Evolutionary conservation across 345 rosid species (phyloP), one percentile per base, ranked within the genome.

Genomic region (sweet orange (Citrus sinensis)): DNA sequence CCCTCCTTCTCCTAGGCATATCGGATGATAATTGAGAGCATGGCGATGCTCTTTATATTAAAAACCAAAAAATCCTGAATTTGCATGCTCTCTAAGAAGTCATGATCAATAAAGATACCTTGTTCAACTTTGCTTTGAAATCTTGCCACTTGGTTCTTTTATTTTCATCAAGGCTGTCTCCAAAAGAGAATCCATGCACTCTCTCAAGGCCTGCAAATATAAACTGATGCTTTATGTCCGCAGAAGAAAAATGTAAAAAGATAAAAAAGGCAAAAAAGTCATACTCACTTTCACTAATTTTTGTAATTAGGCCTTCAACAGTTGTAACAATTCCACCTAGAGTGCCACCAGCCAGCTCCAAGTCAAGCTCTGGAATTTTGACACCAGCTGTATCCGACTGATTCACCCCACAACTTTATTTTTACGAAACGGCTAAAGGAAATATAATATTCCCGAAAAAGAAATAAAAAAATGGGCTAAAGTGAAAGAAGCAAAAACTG

Each of bases 331-430:
- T 34, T 78, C 97, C 99, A 73, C 99, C 99, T 51, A 93, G 85
- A 46, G 99, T 92, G 66, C 97, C 99, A 86, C 98, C 89, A 1
- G 83, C 88, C 79, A 95, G 87, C 87, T 93, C 97, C 88, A 95
- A 86, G 65, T 92, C 99, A 65, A 95, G 92, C 87, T 93, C 97
- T 37, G 98, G 98, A 72, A 95, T 82, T 75, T 29, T 82, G 58
- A 95, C 92, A 75, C 96, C 82, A 16, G 97, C 97, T 67, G 97
- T 90, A 86, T 95, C 98, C 9, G 99, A 95, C 97, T 95, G 89
- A 70, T 46, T 82, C 63, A 87, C 20, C 54, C 1, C 49, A 58
- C 51, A 34, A 19, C 16, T 49, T 35, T 51, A 61, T 51, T 64
- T 16, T 54, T 5, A 54, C 6, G 1, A 54, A 17, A 54, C 0